Conservation (phyloP, 176 grass and related monocot genomes). For the Ensete ventricosum region DNA sequence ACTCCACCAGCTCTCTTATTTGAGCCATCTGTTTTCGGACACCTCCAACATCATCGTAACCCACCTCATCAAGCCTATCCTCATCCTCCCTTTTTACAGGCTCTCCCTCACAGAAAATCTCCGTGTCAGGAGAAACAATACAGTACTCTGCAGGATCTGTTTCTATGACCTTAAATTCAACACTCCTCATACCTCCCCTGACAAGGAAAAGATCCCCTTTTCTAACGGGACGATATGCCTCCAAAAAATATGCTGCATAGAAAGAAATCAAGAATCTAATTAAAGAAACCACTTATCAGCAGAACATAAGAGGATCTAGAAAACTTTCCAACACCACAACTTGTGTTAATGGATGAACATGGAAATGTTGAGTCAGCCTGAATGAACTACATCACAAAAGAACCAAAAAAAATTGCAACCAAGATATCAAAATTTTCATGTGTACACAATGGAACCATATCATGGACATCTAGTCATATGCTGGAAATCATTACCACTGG, state of each 20-base stretch:
- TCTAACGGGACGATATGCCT: slow-evolving; percentile 19
- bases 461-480: too few relatives aligned
- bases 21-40: slow-evolving; percentile 44
- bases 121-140: slow-evolving; percentile 16
- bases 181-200: slow-evolving; percentile 27
- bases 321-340: background rate
- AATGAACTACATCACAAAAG: background rate
- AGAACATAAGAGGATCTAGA: background rate
- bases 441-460: too few relatives aligned
- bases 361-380: background rate
- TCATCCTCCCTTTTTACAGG: slow-evolving; percentile 41
- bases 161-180: slow-evolving; percentile 40
- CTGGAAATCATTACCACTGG: too few relatives aligned
- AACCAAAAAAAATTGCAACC: background rate
- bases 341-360: too few relatives aligned
- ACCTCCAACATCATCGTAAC: slow-evolving; percentile 52
- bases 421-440: too few relatives aligned
- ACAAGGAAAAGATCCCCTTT: slow-evolving; percentile 41
- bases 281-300: background rate
- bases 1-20: slow-evolving; percentile 51
- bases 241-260: slow-evolving; percentile 37
- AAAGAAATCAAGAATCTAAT: background rate
- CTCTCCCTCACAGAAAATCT: background rate
- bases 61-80: slow-evolving; percentile 40
- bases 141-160: slow-evolving; percentile 28